Evolutionary conservation across 164 flowering plant species (phyloP).

Genomic region (Kingdonia uniflora): DNA sequence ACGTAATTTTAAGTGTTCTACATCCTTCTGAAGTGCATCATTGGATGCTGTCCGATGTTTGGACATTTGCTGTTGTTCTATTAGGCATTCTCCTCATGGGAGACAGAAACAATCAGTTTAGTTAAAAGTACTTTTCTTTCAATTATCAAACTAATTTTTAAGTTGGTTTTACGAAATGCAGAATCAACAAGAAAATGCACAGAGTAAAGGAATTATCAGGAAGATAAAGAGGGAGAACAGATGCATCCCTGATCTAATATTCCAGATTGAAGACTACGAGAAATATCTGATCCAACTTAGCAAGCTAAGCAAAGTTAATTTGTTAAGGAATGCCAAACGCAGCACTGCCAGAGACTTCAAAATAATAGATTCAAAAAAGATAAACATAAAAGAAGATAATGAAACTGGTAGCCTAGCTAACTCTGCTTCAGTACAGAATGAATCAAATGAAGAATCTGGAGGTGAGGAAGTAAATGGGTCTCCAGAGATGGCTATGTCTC

Average conservation of each 20-base stretch:
- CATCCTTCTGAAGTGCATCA: too few relatives aligned
- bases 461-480: slow-evolving; percentile 31
- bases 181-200: slow-evolving; percentile 52
- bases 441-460: slow-evolving; percentile 26
- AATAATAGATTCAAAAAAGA: slow-evolving; percentile 30
- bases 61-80: too few relatives aligned
- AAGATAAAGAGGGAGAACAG: slow-evolving; percentile 75
- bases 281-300: slow-evolving; percentile 74
- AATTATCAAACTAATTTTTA: too few relatives aligned
- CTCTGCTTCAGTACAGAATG: slow-evolving; percentile 18
- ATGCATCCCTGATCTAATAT: slow-evolving; percentile 75
- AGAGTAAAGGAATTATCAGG: slow-evolving; percentile 31
- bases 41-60: too few relatives aligned
- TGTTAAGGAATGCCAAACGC: slow-evolving; percentile 75
- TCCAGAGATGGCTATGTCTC: slow-evolving; percentile 19
- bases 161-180: slow-evolving; percentile 19
- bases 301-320: slow-evolving; percentile 61
- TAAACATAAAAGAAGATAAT: slow-evolving; percentile 22
- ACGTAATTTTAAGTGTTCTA: too few relatives aligned
- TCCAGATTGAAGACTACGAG: slow-evolving; percentile 82
- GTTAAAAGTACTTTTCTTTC: too few relatives aligned
- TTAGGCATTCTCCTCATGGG: too few relatives aligned
- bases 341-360: slow-evolving; percentile 75
- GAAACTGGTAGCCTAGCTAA: slow-evolving; percentile 14
- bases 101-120: too few relatives aligned